phyloP scores from a whole-genome alignment of 2,329 filamentous ascomycete species.

The Huntiella savannae region DNA sequence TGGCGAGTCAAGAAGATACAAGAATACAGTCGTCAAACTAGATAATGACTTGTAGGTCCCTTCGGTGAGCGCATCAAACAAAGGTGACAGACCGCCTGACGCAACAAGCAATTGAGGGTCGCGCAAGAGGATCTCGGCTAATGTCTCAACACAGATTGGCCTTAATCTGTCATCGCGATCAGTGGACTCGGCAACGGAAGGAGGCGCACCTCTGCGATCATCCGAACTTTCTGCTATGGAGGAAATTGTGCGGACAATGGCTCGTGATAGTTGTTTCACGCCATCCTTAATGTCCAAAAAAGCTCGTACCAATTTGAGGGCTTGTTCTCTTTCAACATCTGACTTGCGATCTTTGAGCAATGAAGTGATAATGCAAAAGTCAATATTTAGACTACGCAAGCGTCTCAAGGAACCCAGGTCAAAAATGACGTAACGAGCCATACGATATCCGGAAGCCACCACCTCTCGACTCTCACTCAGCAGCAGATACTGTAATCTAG shows the following conservation, averaged over 20 bases:
- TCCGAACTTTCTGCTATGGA: conserved; percentile 78
- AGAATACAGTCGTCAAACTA: conserved; percentile 67
- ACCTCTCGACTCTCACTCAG: conserved; percentile 91
- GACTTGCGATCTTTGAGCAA: conserved; percentile 90
- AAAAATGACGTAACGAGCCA: conserved; percentile 86
- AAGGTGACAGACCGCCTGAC: conserved; percentile 63
- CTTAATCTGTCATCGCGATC: conserved; percentile 69
- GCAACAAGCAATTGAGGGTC: conserved; percentile 66
- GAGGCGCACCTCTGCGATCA: conserved; percentile 41
- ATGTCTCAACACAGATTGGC: conserved; percentile 78
- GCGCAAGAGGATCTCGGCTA: conserved; percentile 77
- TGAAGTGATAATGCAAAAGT: conserved; percentile 79
- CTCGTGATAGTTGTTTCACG: conserved; percentile 66
- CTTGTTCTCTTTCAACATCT: conserved; percentile 92
- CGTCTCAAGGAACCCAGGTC: conserved; percentile 77
- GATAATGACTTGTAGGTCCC: conserved; percentile 86
- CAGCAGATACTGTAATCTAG: conserved; percentile 88
- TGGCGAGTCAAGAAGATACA: conserved; percentile 77
- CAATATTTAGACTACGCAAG: conserved; percentile 73
- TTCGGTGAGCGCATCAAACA: conserved; percentile 85
- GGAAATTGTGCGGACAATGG: conserved; percentile 74
- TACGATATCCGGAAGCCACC: conserved; percentile 80
- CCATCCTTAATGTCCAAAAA: conserved; percentile 94
- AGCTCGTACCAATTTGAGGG: conserved; percentile 83
- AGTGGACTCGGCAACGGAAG: conserved; percentile 44